Base-by-base conservation (phyloP, 169 alveolate genomes). In the Eimeria nieschulzi region DNA sequence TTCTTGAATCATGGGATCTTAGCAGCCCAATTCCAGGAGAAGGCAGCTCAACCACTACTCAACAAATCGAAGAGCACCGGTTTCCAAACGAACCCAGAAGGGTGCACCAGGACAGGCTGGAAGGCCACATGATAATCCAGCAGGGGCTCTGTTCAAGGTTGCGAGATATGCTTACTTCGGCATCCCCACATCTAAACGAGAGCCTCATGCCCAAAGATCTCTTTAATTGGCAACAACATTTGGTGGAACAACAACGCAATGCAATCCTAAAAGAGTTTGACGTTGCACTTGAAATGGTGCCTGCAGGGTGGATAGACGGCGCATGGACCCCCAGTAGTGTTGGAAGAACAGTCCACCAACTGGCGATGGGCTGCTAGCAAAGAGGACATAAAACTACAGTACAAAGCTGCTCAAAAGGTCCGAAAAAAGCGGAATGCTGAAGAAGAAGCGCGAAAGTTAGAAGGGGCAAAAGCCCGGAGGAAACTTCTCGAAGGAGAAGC, bases 361-460 rank as follows among this genome's bases (percentile, higher is more conserved):
- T 82, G 90, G 90, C 90, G 90, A 7, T 82, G 90, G 90, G 68
- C 90, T 15, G 64, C 90, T 61, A 76, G 63, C 63, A 46, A 25
- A 6, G 90, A 59, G 76, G 90, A 82, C 78, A 15, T 25, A 26
- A 8, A 82, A 12, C 90, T 59, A 12, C 90, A 63, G 78, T 76
- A 51, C 23, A 63, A 26, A n/a, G 64, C 78, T 10, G 71, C 0
- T 19, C 19, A 63, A 15, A 63, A 59, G 55, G 78, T 78, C 39
- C 90, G 33, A 6, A 51, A 61, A 51, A 17, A 82, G 78, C 63
- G 59, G 90, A 19, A 82, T 17, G 78, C 90, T 51, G 75, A 33
- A 25, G 78, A 82, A 46, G 19, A 61, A 25, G 78, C 59, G 7
- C 23, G 63, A 21, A 33, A 82, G 90, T 9, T 12, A 25, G 19